Evolutionary conservation across 2,329 filamentous ascomycete genomes (phyloP), one percentile per base, ranked within the genome.

Genomic region (Fusarium vanettenii): DNA sequence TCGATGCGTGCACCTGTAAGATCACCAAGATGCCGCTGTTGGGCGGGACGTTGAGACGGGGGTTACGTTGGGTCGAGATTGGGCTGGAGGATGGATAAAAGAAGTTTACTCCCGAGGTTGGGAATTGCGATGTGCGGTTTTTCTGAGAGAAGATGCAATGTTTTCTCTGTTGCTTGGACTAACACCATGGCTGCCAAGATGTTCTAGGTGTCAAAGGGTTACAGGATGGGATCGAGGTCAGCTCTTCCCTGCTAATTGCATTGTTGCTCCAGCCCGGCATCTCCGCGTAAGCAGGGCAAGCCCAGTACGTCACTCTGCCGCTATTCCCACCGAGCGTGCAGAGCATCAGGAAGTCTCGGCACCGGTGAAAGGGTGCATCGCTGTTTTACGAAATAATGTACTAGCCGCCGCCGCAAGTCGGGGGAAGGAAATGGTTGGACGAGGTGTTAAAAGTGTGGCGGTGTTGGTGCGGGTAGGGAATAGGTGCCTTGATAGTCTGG

Each of bases 1-100:
- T 71, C 45, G 71, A 70, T 65, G 55, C 60, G 33, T 57, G 65
- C 55, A 64, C 62, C 71, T 66, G 56, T 35, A 41, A 68, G 67
- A 73, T 74, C 39, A 62, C 67, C 67, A 57, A 60, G 55, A 60
- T 73, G 56, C 37, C 60, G 48, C 52, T 71, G 45, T 60, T 27
- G 62, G 71, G 35, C 35, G 35, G 31, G 33, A 35, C 33, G 6
- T 35, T 16, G 14, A 35, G 33, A 35, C 63, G 71, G 69, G 60
- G 50, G 50, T 56, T 33, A 20, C 29, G 45, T 62, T 62, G 62
- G 71, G 72, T 74, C 37, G 71, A 74, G 57, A 68, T 73, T 71
- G 71, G 71, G 71, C 63, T 64, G 56, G 50, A 56, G 25, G 22
- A 64, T 45, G 27, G 20, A 18, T 45, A 45, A 57, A 41, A 43